phyloP scores from a whole-genome alignment of 371 early-diverging fungal genomes.

The Syncephalastrum monosporum region DNA sequence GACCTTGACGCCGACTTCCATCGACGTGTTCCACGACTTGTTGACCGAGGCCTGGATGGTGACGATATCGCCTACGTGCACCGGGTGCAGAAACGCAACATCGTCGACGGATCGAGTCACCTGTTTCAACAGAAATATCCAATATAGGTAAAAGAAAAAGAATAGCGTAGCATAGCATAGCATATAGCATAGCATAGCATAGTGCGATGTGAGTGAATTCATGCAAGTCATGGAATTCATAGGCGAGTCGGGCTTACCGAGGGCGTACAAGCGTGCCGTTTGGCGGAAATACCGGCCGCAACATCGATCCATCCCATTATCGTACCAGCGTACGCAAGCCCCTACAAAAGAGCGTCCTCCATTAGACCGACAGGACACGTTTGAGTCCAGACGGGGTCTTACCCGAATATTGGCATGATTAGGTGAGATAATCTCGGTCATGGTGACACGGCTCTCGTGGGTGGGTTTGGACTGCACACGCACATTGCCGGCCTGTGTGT shows the following conservation, averaged over 20 bases:
- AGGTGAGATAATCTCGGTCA: constrained; percentile 53
- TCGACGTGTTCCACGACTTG: constrained; percentile 71
- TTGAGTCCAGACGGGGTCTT: not conserved
- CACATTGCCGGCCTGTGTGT: constrained; percentile 39
- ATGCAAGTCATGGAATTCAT: not conserved
- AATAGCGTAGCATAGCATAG: not conserved
- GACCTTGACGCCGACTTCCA: constrained; percentile 76
- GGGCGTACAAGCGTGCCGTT: constrained; percentile 60
- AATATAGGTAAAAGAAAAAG: not conserved
- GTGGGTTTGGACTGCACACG: constrained; percentile 36
- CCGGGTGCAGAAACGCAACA: constrained; percentile 70
- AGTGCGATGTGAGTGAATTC: not conserved
- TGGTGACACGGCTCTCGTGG: constrained; percentile 43
- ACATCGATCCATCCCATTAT: constrained; percentile 75
- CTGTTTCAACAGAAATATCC: constrained; percentile 16
- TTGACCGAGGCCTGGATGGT: constrained; percentile 70
- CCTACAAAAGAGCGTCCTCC: constrained; percentile 18
- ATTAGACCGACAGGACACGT: too few species aligned
- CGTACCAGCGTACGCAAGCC: constrained; percentile 58
- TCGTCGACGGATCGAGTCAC: constrained; percentile 66
- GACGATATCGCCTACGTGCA: constrained; percentile 66
- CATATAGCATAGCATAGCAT: too few species aligned
- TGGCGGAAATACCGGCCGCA: constrained; percentile 71
- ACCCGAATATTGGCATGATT: constrained; percentile 48
- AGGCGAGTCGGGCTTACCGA: constrained; percentile 34